Percentiles rank a stretch among this genome's conserved stretches.
Evolutionary conservation across 2,329 filamentous ascomycete species (phyloP).

Genomic region (Neospermospora avenae): DNA sequence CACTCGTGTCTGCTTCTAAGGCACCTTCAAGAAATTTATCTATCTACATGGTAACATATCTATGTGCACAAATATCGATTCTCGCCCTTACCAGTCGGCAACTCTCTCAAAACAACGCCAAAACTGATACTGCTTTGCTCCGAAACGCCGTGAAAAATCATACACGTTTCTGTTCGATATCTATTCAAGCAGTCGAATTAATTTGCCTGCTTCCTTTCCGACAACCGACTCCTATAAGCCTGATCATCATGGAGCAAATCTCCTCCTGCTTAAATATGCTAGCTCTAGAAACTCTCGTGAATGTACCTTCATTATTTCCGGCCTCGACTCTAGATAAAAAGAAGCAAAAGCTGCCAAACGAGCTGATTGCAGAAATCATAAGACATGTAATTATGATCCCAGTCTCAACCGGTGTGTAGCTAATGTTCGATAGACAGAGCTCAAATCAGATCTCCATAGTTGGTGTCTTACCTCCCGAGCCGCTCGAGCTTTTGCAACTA

Average conservation of each 20-base stretch:
- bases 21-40: too few relatives aligned
- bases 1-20: too few relatives aligned
- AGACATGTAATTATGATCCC: background rate
- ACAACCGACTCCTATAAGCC: too few relatives aligned
- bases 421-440: background rate
- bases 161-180: too few relatives aligned
- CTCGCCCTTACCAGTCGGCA: too few relatives aligned
- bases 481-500: background rate
- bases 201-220: too few relatives aligned
- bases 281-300: background rate
- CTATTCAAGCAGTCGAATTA: too few relatives aligned
- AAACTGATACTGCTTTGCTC: too few relatives aligned
- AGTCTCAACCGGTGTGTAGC: background rate
- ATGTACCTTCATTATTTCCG: background rate
- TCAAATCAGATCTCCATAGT: background rate
- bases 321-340: background rate
- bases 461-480: background rate
- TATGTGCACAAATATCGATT: too few relatives aligned
- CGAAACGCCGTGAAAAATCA: too few relatives aligned
- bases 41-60: too few relatives aligned
- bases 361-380: background rate
- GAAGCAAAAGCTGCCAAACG: background rate
- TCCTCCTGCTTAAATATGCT: background rate
- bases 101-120: too few relatives aligned
- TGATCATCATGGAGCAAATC: background rate